Conservation (phyloP, 1,284 basidiomycete species). For the Ustilago shanxiensis region DNA sequence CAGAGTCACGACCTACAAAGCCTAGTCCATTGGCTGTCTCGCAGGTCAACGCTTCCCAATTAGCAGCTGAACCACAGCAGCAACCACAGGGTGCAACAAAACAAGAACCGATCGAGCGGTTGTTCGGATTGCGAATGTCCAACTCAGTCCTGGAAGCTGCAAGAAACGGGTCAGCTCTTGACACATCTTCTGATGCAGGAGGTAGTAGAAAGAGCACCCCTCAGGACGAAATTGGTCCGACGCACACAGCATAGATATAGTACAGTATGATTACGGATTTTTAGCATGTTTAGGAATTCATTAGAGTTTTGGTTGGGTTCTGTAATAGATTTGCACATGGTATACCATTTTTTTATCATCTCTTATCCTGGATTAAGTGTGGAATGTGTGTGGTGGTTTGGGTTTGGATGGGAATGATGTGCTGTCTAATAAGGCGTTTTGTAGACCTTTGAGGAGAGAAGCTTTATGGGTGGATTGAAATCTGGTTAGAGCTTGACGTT, state of each 20-base stretch:
- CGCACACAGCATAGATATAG: background rate
- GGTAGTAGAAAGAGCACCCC: conserved; percentile 23
- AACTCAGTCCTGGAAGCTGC: conserved; percentile 20
- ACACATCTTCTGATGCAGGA: conserved; percentile 25
- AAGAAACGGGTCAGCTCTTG: conserved; percentile 27
- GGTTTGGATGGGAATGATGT: too few relatives aligned
- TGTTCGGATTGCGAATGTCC: conserved; percentile 24
- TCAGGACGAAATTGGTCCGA: conserved; percentile 10
- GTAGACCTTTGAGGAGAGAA: conserved; percentile 3
- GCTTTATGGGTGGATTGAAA: background rate
- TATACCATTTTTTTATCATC: too few relatives aligned
- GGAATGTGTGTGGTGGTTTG: too few relatives aligned
- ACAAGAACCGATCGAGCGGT: conserved; percentile 9
- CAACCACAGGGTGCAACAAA: background rate
- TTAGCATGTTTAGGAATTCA: too few relatives aligned
- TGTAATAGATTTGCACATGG: too few relatives aligned
- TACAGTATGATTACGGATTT: too few relatives aligned
- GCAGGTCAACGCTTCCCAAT: conserved; percentile 6
- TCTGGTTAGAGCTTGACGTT: background rate
- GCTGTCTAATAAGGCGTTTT: conserved; percentile 23
- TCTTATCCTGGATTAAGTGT: too few relatives aligned
- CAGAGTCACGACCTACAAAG: background rate
- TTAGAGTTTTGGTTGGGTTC: too few relatives aligned
- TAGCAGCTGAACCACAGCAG: background rate
- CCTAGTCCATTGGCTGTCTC: conserved; percentile 21